phyloP scores from a whole-genome alignment of 768 basidiomycete genomes.

The Phlebiopsis gigantea region DNA sequence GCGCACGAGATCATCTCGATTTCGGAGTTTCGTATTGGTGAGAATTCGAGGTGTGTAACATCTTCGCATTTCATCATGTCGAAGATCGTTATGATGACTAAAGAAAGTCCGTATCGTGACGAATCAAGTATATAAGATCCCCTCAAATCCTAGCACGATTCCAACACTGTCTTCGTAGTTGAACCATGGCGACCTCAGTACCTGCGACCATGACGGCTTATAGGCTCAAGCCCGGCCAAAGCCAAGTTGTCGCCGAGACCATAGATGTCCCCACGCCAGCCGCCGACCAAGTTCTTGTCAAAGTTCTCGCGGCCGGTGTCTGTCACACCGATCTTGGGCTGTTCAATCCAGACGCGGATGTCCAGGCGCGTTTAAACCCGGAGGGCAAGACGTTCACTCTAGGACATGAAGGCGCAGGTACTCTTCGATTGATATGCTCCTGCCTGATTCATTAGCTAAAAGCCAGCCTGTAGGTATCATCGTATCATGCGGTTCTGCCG shows the following conservation, averaged over 20 bases:
- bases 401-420: slow-evolving; percentile 13
- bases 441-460: not conserved
- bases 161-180: too few relatives aligned
- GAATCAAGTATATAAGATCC: too few relatives aligned
- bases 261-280: slow-evolving; percentile 15
- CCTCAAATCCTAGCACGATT: too few relatives aligned
- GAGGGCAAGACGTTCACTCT: slow-evolving; percentile 3
- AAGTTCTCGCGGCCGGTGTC: slow-evolving; percentile 19
- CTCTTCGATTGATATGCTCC: not conserved
- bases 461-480: slow-evolving; percentile 8
- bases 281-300: slow-evolving; percentile 16
- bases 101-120: too few relatives aligned
- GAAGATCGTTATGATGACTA: too few relatives aligned
- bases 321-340: slow-evolving; percentile 18
- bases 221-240: slow-evolving; percentile 12
- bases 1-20: too few relatives aligned
- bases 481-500: slow-evolving; percentile 9
- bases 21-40: too few relatives aligned
- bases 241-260: slow-evolving; percentile 1
- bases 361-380: not conserved
- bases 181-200: not conserved
- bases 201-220: slow-evolving; percentile 13
- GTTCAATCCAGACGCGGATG: not conserved
- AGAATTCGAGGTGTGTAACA: too few relatives aligned
- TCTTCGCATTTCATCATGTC: too few relatives aligned